These are phyloP conservation scores for Thermomucor indicae-seudaticae DNA, from an alignment of 371 early-diverging fungal genomes.

Conservation along the genomic window DNA sequence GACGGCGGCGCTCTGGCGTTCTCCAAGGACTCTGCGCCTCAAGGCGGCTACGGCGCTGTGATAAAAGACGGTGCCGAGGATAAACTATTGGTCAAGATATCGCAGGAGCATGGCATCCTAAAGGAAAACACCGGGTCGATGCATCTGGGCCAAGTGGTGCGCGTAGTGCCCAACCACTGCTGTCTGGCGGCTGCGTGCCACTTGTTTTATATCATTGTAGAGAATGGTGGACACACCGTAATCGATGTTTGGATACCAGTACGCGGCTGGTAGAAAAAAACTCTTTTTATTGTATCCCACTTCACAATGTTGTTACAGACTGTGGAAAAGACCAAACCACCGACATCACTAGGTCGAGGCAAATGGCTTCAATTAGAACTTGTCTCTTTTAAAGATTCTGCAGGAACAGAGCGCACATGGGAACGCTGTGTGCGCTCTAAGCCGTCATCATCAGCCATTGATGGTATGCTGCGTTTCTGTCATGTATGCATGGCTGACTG, in stretches of 20 bases:
- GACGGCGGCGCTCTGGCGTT: slow-evolving; percentile 45
- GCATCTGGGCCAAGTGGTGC: slow-evolving; percentile 21
- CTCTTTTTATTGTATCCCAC: no score
- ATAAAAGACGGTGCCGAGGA: slow-evolving; percentile 5
- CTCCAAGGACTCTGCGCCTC: slow-evolving; percentile 40
- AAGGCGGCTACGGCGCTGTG: slow-evolving; percentile 40
- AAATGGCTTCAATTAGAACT: slow-evolving; percentile 48
- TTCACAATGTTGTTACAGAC: slow-evolving; percentile 1
- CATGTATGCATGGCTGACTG: neutral
- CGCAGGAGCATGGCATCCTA: slow-evolving; percentile 40
- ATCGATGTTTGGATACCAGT: slow-evolving; percentile 48
- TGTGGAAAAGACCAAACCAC: slow-evolving; percentile 1
- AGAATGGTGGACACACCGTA: slow-evolving; percentile 25
- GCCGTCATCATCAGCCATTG: slow-evolving; percentile 6
- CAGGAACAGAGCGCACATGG: slow-evolving; percentile 26
- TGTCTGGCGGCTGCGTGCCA: slow-evolving; percentile 36
- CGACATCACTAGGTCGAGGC: slow-evolving; percentile 26
- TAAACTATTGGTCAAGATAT: slow-evolving; percentile 15
- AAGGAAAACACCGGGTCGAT: slow-evolving; percentile 6
- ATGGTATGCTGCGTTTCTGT: slow-evolving; percentile 21
- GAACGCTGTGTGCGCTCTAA: slow-evolving; percentile 35
- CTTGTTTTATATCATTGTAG: slow-evolving; percentile 31
- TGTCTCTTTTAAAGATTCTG: slow-evolving; percentile 30
- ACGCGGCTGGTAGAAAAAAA: slow-evolving; percentile 33
- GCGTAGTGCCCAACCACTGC: slow-evolving; percentile 38